phyloP scores from a whole-genome alignment of 352 stramenopile genomes.

The Globisporangium apiculatum region DNA sequence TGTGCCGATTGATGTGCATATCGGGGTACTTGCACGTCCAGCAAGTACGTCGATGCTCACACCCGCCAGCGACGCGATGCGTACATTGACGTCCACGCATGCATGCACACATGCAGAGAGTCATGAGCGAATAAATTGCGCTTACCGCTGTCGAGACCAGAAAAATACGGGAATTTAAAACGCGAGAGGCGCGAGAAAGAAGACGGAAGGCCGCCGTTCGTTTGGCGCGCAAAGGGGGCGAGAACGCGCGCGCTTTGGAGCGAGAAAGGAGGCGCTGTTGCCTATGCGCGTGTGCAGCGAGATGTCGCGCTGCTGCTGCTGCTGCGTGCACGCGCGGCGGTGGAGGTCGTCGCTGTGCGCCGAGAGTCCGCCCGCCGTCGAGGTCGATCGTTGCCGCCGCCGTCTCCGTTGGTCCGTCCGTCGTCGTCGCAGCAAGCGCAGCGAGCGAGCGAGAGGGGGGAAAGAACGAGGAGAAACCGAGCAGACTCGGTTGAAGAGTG shows the following conservation, averaged over 20 bases:
- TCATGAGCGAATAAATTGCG: not conserved
- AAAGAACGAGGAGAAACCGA: no score
- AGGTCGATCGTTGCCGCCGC: not conserved
- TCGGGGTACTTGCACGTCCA: not conserved
- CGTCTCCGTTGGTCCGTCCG: not conserved
- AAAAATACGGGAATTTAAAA: conserved; percentile 6
- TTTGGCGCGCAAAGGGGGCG: no score
- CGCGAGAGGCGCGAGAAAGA: not conserved
- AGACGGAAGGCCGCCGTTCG: no score
- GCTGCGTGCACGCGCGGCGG: not conserved
- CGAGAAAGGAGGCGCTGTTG: not conserved
- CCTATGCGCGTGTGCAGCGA: not conserved
- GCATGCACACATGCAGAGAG: not conserved
- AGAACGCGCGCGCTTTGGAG: not conserved
- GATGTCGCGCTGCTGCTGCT: not conserved
- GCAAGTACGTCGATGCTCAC: not conserved
- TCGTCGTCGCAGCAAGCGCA: no score
- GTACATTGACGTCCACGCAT: not conserved
- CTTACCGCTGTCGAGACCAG: conserved; percentile 2
- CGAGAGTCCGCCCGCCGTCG: not conserved
- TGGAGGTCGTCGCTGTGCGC: not conserved
- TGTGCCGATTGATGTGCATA: conserved; percentile 11
- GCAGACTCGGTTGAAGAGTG: not conserved
- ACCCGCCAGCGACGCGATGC: not conserved
- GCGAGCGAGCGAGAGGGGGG: not conserved